Conservation (phyloP, 352 stramenopile species). For the Phytophthora hybrid region DNA sequence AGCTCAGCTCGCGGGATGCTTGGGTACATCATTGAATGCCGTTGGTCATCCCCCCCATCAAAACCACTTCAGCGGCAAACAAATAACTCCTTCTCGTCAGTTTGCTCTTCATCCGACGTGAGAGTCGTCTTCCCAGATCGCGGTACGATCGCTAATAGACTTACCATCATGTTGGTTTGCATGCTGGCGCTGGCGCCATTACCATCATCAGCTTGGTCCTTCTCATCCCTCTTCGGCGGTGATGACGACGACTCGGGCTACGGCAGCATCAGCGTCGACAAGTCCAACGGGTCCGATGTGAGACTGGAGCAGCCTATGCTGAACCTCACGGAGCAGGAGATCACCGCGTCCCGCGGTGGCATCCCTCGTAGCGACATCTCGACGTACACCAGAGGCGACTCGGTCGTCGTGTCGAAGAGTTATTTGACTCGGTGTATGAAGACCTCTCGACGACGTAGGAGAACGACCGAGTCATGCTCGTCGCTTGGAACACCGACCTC, state of each 20-base stretch:
- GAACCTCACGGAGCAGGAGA: conserved; percentile 60
- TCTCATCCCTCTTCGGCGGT: conserved; percentile 19
- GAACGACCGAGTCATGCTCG: conserved; percentile 43
- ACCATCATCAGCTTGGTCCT: not conserved
- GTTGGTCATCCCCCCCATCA: too few species aligned
- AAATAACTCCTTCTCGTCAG: too few species aligned
- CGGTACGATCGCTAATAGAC: too few species aligned
- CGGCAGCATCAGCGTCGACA: not conserved
- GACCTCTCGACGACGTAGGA: conserved; percentile 43
- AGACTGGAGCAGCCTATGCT: conserved; percentile 52
- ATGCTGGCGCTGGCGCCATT: too few species aligned
- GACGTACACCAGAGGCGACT: conserved; percentile 45
- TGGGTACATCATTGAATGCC: too few species aligned
- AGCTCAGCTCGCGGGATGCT: too few species aligned
- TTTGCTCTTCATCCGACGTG: too few species aligned
- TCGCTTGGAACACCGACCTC: conserved; percentile 59
- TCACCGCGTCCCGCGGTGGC: conserved; percentile 50
- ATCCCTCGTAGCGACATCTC: conserved; percentile 47
- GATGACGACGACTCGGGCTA: conserved; percentile 9
- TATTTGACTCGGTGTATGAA: conserved; percentile 51
- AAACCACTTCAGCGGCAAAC: too few species aligned
- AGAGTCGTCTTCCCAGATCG: too few species aligned
- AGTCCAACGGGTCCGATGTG: conserved; percentile 13
- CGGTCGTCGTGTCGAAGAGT: conserved; percentile 54
- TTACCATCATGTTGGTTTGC: too few species aligned